Conservation (phyloP, 1,284 basidiomycete species). For the Chalciporus sp. region DNA sequence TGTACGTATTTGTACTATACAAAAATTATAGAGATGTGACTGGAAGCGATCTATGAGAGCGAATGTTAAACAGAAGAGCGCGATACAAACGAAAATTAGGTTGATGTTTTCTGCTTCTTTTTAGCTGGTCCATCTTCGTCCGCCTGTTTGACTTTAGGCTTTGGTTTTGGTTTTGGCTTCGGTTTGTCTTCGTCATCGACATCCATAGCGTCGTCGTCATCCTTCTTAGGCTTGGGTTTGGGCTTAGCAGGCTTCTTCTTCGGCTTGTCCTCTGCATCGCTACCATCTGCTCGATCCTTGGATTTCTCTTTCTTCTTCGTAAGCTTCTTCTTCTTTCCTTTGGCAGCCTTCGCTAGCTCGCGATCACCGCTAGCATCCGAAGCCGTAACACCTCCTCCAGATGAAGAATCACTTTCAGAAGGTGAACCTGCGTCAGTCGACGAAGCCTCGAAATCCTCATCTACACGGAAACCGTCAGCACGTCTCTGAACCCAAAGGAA, state of each 20-base stretch:
- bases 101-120: conserved; percentile 66
- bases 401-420: conserved; percentile 70
- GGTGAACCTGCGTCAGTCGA: conserved; percentile 86
- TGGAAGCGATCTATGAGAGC: conserved; percentile 1
- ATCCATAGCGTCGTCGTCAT: conserved; percentile 42
- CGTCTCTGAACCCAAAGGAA: neutral
- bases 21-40: conserved; percentile 17
- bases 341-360: conserved; percentile 54
- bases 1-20: conserved; percentile 29
- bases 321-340: conserved; percentile 44
- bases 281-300: conserved; percentile 39
- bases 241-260: conserved; percentile 46
- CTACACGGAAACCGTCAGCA: conserved; percentile 32
- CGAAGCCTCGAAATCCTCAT: conserved; percentile 90
- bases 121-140: conserved; percentile 62
- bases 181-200: conserved; percentile 40
- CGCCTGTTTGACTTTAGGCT: conserved; percentile 42
- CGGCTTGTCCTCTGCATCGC: conserved; percentile 44
- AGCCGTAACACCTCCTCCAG: conserved; percentile 63
- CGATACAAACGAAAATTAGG: conserved; percentile 19
- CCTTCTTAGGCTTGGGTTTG: conserved; percentile 45
- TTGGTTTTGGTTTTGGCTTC: conserved; percentile 50
- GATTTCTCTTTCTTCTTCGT: conserved; percentile 40
- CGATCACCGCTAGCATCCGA: conserved; percentile 79
- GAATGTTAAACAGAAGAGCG: neutral